A percentile compares a stretch with the other conserved stretches of the same genome.
Conservation (phyloP, 2,329 filamentous ascomycete species). For the Colletotrichum spinosum region DNA sequence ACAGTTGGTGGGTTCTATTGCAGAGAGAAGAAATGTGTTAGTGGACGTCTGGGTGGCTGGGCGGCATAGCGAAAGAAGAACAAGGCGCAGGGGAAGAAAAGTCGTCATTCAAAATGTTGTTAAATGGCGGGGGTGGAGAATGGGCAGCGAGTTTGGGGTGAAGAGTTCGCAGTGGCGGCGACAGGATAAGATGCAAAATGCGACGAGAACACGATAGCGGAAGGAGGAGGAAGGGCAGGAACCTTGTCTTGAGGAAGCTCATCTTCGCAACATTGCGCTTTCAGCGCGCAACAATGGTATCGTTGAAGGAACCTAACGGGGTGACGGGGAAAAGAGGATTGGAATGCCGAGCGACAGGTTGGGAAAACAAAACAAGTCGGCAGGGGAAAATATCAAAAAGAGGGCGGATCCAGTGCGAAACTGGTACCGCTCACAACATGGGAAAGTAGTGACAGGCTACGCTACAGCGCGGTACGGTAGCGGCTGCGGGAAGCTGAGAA, state of each 20-base stretch:
- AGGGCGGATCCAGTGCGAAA: slow-evolving; percentile 33
- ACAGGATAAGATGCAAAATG: slow-evolving; percentile 15
- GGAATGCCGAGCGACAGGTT: slow-evolving; percentile 31
- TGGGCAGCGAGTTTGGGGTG: slow-evolving; percentile 22
- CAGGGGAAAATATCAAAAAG: slow-evolving; percentile 26
- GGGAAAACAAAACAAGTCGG: slow-evolving; percentile 21
- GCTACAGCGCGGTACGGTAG: not conserved
- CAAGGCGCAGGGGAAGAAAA: slow-evolving; percentile 11
- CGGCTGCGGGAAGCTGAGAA: too few relatives aligned
- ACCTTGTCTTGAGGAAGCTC: slow-evolving; percentile 60
- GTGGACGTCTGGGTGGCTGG: not conserved
- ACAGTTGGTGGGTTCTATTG: slow-evolving; percentile 65
- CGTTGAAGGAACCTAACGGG: not conserved
- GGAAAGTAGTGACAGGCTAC: slow-evolving; percentile 33
- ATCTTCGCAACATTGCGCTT: slow-evolving; percentile 53
- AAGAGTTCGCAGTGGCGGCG: slow-evolving; percentile 31
- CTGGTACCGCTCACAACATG: slow-evolving; percentile 35
- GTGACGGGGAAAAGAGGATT: slow-evolving; percentile 19
- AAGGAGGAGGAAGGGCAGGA: slow-evolving; percentile 30
- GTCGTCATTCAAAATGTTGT: slow-evolving; percentile 18
- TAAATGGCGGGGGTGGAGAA: slow-evolving; percentile 35
- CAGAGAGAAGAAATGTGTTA: slow-evolving; percentile 37
- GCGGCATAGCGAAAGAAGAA: too few relatives aligned
- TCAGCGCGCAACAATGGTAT: slow-evolving; percentile 29
- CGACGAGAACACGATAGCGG: slow-evolving; percentile 22